Base-by-base conservation (phyloP, 306 rosid genomes). In the Senna tora region DNA sequence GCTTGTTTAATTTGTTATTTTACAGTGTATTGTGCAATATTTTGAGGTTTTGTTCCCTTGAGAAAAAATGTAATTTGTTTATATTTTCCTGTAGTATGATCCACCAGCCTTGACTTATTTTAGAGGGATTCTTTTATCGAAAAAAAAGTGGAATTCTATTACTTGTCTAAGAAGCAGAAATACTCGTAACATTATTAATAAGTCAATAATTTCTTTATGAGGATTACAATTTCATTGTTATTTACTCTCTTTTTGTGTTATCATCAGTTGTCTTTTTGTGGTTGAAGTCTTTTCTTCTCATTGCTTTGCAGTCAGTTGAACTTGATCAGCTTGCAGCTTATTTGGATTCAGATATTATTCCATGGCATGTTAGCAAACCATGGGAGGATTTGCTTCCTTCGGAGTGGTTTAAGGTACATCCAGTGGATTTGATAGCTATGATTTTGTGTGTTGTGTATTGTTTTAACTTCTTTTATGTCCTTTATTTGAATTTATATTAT, bases 341-440 rank as follows among this genome's bases (percentile, higher is more conserved):
- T 85, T 84, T 91, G 57, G 97, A 94, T 82, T 91, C 97, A 62
- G 89, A 91, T 87, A 81, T 84, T 69, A 76, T 80, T 66, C 90
- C 96, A 54, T 94, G 96, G 96, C 79, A 86, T 79, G 67, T 91
- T 68, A 71, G 84, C 72, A 89, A 88, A 80, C 82, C 86, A 64
- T 94, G 99, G 99, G 91, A 79, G 79, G 88, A 85, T 82, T 85
- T 94, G 85, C 88, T 80, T 83, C 98, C 98, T 69, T 87, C 95
- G 4, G 97, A 94, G 78, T 94, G 98, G 98, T 84, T 86, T 83
- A 89, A 94, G 91, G 98, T 94, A 84, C 52, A 53, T 59, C 51
- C 57, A 20, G 64, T 75, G 71, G 67, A 59, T 70, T 16, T 43
- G 9, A 25, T 34, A n/a, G 54, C 52, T 30, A 21, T 36, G 65